A percentile compares a stretch with the other conserved stretches of the same genome.
phyloP scores from a whole-genome alignment of 805 yeast species.

The Priceomyces haplophilus region DNA sequence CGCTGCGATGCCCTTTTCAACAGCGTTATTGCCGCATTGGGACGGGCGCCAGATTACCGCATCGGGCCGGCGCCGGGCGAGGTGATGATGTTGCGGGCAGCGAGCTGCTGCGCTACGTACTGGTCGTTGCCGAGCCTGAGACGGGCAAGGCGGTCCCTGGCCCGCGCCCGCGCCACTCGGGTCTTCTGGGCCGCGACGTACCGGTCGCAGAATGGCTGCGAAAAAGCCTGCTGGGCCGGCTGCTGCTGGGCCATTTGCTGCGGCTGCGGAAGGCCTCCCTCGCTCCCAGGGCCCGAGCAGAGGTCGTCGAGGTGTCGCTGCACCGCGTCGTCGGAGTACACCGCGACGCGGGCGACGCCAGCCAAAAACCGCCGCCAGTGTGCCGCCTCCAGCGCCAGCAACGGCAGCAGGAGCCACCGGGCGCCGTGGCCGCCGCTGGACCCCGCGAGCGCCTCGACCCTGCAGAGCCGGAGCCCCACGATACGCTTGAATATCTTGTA shows the following conservation, averaged over 20 bases:
- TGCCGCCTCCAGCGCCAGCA: not conserved
- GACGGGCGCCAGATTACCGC: not conserved
- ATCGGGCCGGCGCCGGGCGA: not conserved
- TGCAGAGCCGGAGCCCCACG: constrained; percentile 8
- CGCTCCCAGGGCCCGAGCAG: no score
- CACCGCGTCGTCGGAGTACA: no score
- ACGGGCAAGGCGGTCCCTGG: constrained; percentile 10
- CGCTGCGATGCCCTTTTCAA: not conserved
- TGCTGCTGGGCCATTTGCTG: not conserved
- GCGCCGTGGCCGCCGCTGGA: not conserved
- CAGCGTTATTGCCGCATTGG: not conserved
- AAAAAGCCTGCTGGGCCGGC: not conserved
- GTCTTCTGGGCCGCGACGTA: not conserved
- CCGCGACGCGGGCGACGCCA: no score
- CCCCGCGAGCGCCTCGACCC: not conserved
- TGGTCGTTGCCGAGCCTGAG: constrained; percentile 11
- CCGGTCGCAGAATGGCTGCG: no score
- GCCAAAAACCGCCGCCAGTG: not conserved
- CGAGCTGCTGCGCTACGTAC: constrained; percentile 9
- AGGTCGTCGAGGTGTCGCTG: no score
- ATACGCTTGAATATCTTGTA: constrained; percentile 15
- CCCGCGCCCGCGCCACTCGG: constrained; percentile 6
- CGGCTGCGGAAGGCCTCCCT: not conserved
- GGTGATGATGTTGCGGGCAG: not conserved
- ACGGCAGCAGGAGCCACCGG: not conserved